These are phyloP conservation scores for Chytridium lagenaria DNA, from an alignment of 371 early-diverging fungal genomes.

Conservation along the genomic window DNA sequence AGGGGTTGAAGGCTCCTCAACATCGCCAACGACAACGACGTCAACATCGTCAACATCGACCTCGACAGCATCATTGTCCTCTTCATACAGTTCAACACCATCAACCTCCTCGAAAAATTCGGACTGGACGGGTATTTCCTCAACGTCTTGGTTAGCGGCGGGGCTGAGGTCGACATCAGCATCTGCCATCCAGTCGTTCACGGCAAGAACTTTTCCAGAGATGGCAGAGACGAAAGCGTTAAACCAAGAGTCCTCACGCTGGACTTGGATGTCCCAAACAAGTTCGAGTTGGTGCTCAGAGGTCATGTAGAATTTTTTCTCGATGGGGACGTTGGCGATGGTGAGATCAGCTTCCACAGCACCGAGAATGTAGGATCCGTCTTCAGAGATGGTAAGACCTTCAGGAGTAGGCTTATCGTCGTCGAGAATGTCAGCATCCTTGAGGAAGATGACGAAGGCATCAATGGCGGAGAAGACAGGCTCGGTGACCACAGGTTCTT, in stretches of 20 bases:
- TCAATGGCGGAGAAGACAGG: neutral
- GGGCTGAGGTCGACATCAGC: neutral
- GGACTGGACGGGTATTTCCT: neutral
- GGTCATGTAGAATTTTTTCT: slow-evolving; percentile 29
- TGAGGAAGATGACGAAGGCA: neutral
- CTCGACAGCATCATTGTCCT: neutral
- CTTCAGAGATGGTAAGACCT: neutral
- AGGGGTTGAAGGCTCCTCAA: neutral
- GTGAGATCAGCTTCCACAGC: slow-evolving; percentile 17
- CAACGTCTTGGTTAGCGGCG: neutral
- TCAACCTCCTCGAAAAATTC: neutral
- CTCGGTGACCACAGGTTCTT: slow-evolving; percentile 2
- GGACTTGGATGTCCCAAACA: neutral
- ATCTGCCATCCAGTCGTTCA: slow-evolving; percentile 22
- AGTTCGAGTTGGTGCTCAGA: neutral
- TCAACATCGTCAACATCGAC: neutral
- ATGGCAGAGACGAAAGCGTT: slow-evolving; percentile 28
- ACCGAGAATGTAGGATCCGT: slow-evolving; percentile 7
- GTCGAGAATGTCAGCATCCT: neutral
- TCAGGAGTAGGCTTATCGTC: neutral
- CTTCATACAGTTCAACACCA: neutral
- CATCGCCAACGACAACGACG: neutral
- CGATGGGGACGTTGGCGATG: slow-evolving; percentile 33
- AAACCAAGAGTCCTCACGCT: slow-evolving; percentile 19
- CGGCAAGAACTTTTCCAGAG: slow-evolving; percentile 29